Percentiles rank a stretch among this genome's conserved stretches.
Conservation (phyloP, 345 rosid species). For the Combretum micranthum region DNA sequence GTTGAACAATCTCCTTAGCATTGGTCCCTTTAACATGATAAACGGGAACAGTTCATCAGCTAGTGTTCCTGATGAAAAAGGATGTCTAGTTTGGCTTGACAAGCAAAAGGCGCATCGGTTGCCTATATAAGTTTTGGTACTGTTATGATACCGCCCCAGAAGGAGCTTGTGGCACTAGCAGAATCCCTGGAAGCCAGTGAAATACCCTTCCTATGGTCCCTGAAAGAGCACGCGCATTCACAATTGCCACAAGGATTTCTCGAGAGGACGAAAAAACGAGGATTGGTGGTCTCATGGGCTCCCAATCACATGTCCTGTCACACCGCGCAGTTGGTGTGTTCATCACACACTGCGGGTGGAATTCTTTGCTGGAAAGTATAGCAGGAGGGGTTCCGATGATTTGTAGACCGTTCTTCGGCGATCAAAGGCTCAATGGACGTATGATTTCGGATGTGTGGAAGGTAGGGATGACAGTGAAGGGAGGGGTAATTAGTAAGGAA, state of each 20-base stretch:
- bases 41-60: conserved; percentile 2
- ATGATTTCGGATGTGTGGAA: conserved; percentile 25
- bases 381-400: conserved; percentile 30
- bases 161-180: conserved; percentile 26
- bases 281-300: conserved; percentile 33
- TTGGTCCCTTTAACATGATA: conserved; percentile 29
- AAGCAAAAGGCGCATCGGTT: conserved; percentile 23
- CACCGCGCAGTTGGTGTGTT: conserved; percentile 23
- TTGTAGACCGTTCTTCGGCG: conserved; percentile 33
- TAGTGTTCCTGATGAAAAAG: conserved; percentile 3
- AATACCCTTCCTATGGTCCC: conserved; percentile 34
- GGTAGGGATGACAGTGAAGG: conserved; percentile 14
- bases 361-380: conserved; percentile 31
- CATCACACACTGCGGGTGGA: conserved; percentile 35
- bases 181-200: conserved; percentile 25
- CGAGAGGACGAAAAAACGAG: conserved; percentile 17
- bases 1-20: conserved; percentile 19
- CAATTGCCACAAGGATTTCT: conserved; percentile 31
- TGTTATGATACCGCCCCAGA: conserved; percentile 20
- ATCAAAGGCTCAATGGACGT: conserved; percentile 29
- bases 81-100: conserved; percentile 33
- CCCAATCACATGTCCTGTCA: conserved; percentile 19
- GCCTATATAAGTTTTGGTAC: conserved; percentile 38
- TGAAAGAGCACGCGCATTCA: conserved; percentile 13
- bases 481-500: conserved; percentile 13